Evolutionary conservation across 2,329 filamentous ascomycete genomes (phyloP), one percentile per base, ranked within the genome.

Genomic region (Pseudogymnoascus sp.): DNA sequence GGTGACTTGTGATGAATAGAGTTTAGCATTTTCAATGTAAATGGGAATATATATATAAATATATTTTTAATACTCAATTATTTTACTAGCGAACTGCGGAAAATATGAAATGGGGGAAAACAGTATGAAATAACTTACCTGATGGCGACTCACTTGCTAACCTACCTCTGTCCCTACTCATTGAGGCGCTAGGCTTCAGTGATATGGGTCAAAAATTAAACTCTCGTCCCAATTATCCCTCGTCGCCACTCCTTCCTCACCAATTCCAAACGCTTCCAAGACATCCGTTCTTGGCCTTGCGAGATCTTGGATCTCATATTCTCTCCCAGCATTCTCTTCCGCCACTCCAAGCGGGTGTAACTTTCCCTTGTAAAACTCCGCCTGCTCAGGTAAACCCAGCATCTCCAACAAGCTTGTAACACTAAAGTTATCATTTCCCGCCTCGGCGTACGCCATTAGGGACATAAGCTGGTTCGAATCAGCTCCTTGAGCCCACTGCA

Each of bases 401-500:
- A 34, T 57, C 51, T 57, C 29, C 16, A 57, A 6, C 29, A 57
- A 34, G n/a, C 26, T 36, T 57, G 51, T 36, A 14, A 57, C 16
- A 3, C 51, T 31, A 18, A 57, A 57, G 16, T 36, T 16, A 26
- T 34, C 29, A 21, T 57, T 36, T 57, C 51, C 51, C 10, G 26
- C 16, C n/a, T 57, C 51, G 18, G 29, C 51, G 18, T 18, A 21
- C 10, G 29, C 51, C 51, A 57, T 57, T 34, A 57, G 16, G 5
- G 51, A 57, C n/a, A 7, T 57, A 36, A 57, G 51, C 51, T 34
- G 51, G n/a, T 4, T 21, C n/a, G 16, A 57, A 36, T 57, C n/a
- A 34, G 29, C 61, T 34, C 60, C 18, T 12, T 10, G 10, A 7
- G 66, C 65, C 34, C 67, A 68, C 12, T 66, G 51, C 5, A 70